These are phyloP conservation scores for Spathaspora girioi DNA, from an alignment of 805 yeast genomes.

Conservation along the genomic window DNA sequence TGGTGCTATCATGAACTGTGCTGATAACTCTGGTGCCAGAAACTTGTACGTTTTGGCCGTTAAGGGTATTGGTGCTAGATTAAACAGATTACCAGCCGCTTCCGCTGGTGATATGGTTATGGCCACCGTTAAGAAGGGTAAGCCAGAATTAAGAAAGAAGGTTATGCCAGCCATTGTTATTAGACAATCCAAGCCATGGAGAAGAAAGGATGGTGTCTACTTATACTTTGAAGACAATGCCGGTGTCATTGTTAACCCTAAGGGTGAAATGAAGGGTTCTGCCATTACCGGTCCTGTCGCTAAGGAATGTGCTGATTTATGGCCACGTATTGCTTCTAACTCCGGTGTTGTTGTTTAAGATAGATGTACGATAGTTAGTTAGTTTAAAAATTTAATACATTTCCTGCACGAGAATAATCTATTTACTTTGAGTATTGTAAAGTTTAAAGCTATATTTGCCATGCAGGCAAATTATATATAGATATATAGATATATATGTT, in stretches of 20 bases:
- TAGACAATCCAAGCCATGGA: slow-evolving; percentile 99
- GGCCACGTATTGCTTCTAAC: slow-evolving; percentile 99
- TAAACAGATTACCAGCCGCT: slow-evolving; percentile 99
- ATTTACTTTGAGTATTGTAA: too few relatives aligned
- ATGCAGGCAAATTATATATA: not conserved
- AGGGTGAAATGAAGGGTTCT: slow-evolving; percentile 99
- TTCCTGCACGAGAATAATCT: not conserved
- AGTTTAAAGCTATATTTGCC: not conserved
- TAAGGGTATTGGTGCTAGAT: slow-evolving; percentile 99
- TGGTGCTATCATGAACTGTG: slow-evolving; percentile 99
- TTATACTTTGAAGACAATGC: slow-evolving; percentile 99
- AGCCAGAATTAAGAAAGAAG: slow-evolving; percentile 99
- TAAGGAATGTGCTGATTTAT: slow-evolving; percentile 99
- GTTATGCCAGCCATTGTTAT: slow-evolving; percentile 99
- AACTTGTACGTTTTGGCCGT: slow-evolving; percentile 98
- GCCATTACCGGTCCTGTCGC: slow-evolving; percentile 99
- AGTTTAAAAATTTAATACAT: not conserved
- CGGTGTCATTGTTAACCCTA: slow-evolving; percentile 99
- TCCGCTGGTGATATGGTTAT: slow-evolving; percentile 99
- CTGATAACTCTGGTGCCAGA: slow-evolving; percentile 99
- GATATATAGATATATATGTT: too few relatives aligned
- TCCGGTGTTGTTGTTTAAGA: slow-evolving; percentile 98
- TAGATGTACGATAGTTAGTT: slow-evolving; percentile 9
- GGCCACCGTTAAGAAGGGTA: slow-evolving; percentile 99
- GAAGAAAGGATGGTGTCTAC: slow-evolving; percentile 99